Percentiles rank a stretch among this genome's conserved stretches.
These are phyloP conservation scores for Tolypocladium sp. DNA, from an alignment of 2,329 filamentous ascomycete species.

Conservation along the genomic window DNA sequence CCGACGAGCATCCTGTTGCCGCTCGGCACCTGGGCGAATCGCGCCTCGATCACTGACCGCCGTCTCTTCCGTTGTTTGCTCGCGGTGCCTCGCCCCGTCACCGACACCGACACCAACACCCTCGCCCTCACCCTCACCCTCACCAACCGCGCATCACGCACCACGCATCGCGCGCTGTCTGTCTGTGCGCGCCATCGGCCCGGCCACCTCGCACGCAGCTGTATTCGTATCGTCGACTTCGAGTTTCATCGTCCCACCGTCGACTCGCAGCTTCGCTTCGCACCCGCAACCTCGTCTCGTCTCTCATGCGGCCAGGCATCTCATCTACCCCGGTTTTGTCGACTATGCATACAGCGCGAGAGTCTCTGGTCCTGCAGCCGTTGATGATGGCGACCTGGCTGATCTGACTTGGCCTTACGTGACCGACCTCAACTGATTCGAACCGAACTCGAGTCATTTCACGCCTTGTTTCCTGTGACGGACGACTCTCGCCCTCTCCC, in stretches of 20 bases:
- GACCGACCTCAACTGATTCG: background rate
- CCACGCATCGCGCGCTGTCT: background rate
- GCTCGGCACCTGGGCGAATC: background rate
- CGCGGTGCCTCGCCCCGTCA: background rate
- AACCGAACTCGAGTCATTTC: background rate
- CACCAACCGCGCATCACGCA: background rate
- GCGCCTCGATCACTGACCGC: background rate
- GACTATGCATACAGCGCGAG: slow-evolving; percentile 3
- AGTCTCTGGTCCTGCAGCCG: background rate
- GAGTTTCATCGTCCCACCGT: background rate
- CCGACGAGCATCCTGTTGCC: background rate
- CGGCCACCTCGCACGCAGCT: background rate
- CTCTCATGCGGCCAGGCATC: background rate
- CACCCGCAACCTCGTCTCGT: background rate
- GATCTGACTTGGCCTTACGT: background rate
- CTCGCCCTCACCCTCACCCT: background rate
- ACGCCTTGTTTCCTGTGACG: background rate
- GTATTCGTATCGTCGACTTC: background rate
- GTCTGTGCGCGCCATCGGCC: background rate
- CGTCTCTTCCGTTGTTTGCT: background rate
- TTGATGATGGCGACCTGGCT: slow-evolving; percentile 1
- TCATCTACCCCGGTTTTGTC: background rate
- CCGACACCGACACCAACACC: too few relatives aligned
- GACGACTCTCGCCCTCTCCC: background rate
- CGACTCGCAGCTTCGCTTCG: background rate